Percentiles rank a stretch among this genome's conserved stretches.
These are phyloP conservation scores for Leccinum incarnatum DNA, from an alignment of 768 basidiomycete genomes.

Conservation along the genomic window DNA sequence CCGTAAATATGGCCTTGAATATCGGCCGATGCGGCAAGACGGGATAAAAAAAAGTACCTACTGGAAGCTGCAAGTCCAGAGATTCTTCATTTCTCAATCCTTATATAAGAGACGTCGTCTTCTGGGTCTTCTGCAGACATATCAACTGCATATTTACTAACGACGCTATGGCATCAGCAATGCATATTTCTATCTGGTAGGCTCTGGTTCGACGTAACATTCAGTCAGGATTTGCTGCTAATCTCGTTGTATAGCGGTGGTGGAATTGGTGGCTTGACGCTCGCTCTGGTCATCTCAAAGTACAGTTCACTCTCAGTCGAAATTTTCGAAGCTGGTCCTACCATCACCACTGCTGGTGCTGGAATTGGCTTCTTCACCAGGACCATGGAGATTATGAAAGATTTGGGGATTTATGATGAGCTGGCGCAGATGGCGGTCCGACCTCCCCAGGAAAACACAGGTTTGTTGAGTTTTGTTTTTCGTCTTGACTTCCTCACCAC, in stretches of 20 bases:
- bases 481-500: not conserved
- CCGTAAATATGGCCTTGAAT: not conserved
- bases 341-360: conserved; percentile 44
- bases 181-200: conserved; percentile 21
- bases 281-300: conserved; percentile 31
- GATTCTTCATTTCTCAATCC: not conserved
- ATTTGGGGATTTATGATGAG: conserved; percentile 39
- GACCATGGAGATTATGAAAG: conserved; percentile 40
- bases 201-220: not conserved
- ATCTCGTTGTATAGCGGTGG: conserved; percentile 34
- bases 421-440: conserved; percentile 14
- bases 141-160: not conserved
- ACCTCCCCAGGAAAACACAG: conserved; percentile 18
- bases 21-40: not conserved
- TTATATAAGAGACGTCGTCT: not conserved
- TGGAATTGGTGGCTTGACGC: conserved; percentile 37
- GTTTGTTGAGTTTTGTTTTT: conserved; percentile 3
- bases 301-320: conserved; percentile 31
- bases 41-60: not conserved
- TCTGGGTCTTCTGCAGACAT: not conserved
- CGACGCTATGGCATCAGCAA: conserved; percentile 3
- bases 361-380: conserved; percentile 48
- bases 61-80: not conserved
- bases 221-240: not conserved
- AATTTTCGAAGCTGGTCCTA: conserved; percentile 41